Evolutionary conservation across 805 yeast genomes (phyloP), one percentile per base, ranked within the genome.

Genomic region (Lipomyces sp.): DNA sequence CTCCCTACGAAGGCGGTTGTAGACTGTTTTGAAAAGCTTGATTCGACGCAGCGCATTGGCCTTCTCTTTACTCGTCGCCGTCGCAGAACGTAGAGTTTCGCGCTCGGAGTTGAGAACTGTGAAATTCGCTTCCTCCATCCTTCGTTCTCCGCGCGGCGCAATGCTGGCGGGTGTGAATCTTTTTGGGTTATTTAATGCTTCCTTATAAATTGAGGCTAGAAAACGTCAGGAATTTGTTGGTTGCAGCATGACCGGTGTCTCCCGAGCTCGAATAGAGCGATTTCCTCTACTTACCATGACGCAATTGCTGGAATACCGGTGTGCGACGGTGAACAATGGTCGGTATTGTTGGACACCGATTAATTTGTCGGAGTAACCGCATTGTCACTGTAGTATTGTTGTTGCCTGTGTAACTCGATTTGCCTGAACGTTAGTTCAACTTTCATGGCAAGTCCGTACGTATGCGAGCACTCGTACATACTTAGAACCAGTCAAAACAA

Each of bases 61-160:
- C n/a, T 42, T 42, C 48, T 5, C 24, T 2, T 42, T 15, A 3
- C 48, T 24, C 48, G 48, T 42, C 48, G 48, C 48, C 1, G 24
- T 42, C 48, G 18, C 24, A 15, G 48, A 42, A 8, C 48, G 48
- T 42, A 42, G 24, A 6, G 24, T 42, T n/a, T 42, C 48, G 18
- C 48, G 48, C 48, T 42, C 48, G 10, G 48, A 42, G 29, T 42
- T 42, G 24, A 42, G 18, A 15, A 42, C 48, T 42, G 15, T 18
- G 48, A 42, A 42, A 42, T 42, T 42, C n/a, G 48, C 48, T 42
- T 42, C 48, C 48, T 42, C 48, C 48, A 42, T 42, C 6, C 48
- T 42, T 42, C 48, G 48, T 42, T 42, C 48, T 6, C 48, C 48
- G 48, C 48, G 48, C 48, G 48, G 48, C 48, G 48, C 48, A 6